Evolutionary conservation across 2,329 filamentous ascomycete genomes (phyloP), one percentile per base, ranked within the genome.

Genomic region (Sarocladiaceae sp.): DNA sequence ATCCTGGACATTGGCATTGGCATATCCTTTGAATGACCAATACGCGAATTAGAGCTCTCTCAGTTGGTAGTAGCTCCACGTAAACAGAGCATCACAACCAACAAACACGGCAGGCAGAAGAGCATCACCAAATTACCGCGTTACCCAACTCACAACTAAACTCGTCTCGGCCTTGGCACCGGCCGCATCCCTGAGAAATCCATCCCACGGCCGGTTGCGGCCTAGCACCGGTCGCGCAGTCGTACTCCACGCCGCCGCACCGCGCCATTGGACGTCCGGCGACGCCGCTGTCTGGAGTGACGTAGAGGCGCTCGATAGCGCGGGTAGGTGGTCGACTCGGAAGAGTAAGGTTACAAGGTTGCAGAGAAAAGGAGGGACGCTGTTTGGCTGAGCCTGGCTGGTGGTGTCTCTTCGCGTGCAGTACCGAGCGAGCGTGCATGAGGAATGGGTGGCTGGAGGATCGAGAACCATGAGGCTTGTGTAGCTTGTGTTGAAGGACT

Each of bases 131-230:
- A 40, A 40, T 40, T 40, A 40, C 37, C 17, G 15, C n/a, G n/a
- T n/a, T n/a, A n/a, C n/a, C n/a, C n/a, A n/a, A n/a, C n/a, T n/a
- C n/a, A 13, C 22, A 28, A 46, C 29, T 46, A 11, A 28, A n/a
- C 15, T 29, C 40, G 28, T n/a, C 5, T 6, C 40, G 23, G 23
- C 15, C 40, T 44, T 44, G 40, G 40, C 40, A 23, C 40, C 23
- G 37, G 35, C 37, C 17, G 37, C 20, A 40, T 20, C 37, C 23
- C 15, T n/a, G n/a, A n/a, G 37, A 7, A 20, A 7, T 40, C 37
- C 37, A 40, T 40, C 40, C 10, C 20, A 15, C 12, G 22, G 40
- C 40, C n/a, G 40, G 40, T 46, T 46, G 40, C 40, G 40, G 40
- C 25, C n/a, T 46, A 46, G 40, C 29, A 22, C 23, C n/a, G 40